Evolutionary conservation across 768 basidiomycete species (phyloP).

Genomic region (Leccinum sublutescens): DNA sequence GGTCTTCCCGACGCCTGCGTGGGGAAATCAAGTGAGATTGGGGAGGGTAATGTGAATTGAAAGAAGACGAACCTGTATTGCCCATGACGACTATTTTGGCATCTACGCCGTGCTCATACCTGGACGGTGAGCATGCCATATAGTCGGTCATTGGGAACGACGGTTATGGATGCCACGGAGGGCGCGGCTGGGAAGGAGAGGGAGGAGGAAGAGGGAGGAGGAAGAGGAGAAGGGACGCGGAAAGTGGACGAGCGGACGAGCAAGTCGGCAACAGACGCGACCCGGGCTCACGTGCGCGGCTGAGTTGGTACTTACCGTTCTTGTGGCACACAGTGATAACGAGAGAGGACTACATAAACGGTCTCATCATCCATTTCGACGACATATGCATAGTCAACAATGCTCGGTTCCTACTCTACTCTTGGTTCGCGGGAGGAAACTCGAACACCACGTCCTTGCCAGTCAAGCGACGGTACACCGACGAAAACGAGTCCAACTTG

Average conservation of each 20-base stretch:
- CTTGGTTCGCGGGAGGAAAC: conserved; percentile 77
- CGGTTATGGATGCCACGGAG: conserved; percentile 43
- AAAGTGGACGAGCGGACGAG: conserved; percentile 20
- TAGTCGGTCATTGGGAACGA: conserved; percentile 53
- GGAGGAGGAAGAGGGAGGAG: conserved; percentile 31
- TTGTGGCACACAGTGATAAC: conserved; percentile 16
- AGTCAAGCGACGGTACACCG: conserved; percentile 91
- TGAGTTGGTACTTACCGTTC: conserved; percentile 11
- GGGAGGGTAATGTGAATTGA: conserved; percentile 10
- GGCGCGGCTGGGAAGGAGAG: conserved; percentile 38
- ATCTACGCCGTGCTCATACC: conserved; percentile 84
- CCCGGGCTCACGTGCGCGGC: conserved; percentile 35
- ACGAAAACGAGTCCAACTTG: conserved; percentile 99
- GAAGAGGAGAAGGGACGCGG: conserved; percentile 31
- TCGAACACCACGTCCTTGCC: conserved; percentile 97
- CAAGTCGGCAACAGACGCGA: conserved; percentile 27
- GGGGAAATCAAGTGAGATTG: conserved; percentile 15
- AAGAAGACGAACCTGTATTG: conserved; percentile 52
- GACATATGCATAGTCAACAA: conserved; percentile 15
- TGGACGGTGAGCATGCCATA: conserved; percentile 52
- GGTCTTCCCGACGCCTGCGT: conserved; percentile 85
- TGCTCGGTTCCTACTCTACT: conserved; percentile 48
- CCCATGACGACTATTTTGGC: conserved; percentile 97
- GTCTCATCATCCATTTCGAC: conserved; percentile 36
- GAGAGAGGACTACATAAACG: conserved; percentile 30